Percentiles rank a stretch among this genome's conserved stretches.
Conservation (phyloP, 495 filamentous ascomycete species). For the Xylaria venustula region DNA sequence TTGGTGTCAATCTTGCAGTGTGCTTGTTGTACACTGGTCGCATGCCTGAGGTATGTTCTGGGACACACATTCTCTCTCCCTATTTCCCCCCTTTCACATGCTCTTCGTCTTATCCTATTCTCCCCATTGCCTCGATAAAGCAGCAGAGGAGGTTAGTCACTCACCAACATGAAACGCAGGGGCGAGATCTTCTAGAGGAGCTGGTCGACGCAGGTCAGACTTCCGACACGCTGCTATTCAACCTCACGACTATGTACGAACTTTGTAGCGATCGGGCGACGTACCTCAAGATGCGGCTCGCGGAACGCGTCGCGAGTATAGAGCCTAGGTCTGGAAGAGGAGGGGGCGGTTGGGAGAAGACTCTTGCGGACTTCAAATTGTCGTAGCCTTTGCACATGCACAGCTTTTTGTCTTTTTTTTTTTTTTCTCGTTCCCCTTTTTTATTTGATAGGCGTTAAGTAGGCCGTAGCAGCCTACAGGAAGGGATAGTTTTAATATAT, state of each 20-base stretch:
- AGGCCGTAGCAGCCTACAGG: no score
- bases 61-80: slow-evolving; percentile 2
- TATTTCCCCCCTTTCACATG: neutral
- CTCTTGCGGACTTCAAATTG: slow-evolving; percentile 75
- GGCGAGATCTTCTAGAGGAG: slow-evolving; percentile 59
- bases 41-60: slow-evolving; percentile 69
- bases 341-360: slow-evolving; percentile 62
- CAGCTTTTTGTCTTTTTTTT: no score
- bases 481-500: no score
- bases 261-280: slow-evolving; percentile 77
- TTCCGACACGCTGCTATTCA: slow-evolving; percentile 80
- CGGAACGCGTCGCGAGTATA: slow-evolving; percentile 63
- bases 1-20: slow-evolving; percentile 77
- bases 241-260: slow-evolving; percentile 88
- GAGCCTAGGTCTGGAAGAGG: slow-evolving; percentile 34
- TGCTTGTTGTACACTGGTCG: slow-evolving; percentile 76
- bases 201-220: slow-evolving; percentile 59
- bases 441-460: no score
- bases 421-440: no score
- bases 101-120: neutral
- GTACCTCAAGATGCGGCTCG: slow-evolving; percentile 64
- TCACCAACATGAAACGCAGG: slow-evolving; percentile 39
- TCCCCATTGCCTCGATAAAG: neutral
- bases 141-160: neutral
- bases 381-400: slow-evolving; percentile 39